A percentile compares a stretch with the other conserved stretches of the same genome.
Evolutionary conservation across 352 stramenopile species (phyloP).

Genomic region (Phytophthora palmivora): DNA sequence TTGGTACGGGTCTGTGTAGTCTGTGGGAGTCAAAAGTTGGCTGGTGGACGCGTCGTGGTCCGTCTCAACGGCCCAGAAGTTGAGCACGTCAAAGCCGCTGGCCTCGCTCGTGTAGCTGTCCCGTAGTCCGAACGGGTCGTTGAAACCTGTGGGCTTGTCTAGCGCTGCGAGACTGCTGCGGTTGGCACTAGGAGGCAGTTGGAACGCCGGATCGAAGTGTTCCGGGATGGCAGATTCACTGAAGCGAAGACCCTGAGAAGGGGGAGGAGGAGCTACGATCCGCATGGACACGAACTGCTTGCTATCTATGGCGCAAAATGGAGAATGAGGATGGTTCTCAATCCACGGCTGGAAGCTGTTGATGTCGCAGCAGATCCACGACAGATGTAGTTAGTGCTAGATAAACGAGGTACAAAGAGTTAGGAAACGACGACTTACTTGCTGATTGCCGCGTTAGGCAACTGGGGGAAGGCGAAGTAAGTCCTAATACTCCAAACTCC

Average conservation of each 20-base stretch:
- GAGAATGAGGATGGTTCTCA: constrained; percentile 27
- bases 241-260: constrained; percentile 37
- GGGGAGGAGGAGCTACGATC: constrained; percentile 33
- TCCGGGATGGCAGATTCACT: constrained; percentile 66
- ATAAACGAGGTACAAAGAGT: constrained; percentile 17
- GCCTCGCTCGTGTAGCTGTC: constrained; percentile 73
- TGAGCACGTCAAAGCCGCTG: constrained; percentile 65
- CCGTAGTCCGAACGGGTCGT: constrained; percentile 34
- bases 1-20: constrained; percentile 63
- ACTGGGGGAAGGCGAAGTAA: constrained; percentile 19
- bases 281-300: constrained; percentile 23
- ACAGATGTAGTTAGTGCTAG: constrained; percentile 20
- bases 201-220: constrained; percentile 50
- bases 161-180: constrained; percentile 69
- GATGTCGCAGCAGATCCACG: constrained; percentile 20
- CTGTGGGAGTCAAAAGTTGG: constrained; percentile 42
- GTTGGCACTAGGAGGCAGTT: constrained; percentile 50
- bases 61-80: constrained; percentile 63
- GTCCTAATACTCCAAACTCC: constrained; percentile 4
- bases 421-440: constrained; percentile 35
- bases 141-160: constrained; percentile 37
- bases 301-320: constrained; percentile 20
- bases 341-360: constrained; percentile 10
- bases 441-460: constrained; percentile 25
- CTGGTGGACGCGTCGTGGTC: constrained; percentile 48